A percentile compares a stretch with the other conserved stretches of the same genome.
These are phyloP conservation scores for Moringa oleifera DNA, from an alignment of 345 rosid species.

Conservation along the genomic window DNA sequence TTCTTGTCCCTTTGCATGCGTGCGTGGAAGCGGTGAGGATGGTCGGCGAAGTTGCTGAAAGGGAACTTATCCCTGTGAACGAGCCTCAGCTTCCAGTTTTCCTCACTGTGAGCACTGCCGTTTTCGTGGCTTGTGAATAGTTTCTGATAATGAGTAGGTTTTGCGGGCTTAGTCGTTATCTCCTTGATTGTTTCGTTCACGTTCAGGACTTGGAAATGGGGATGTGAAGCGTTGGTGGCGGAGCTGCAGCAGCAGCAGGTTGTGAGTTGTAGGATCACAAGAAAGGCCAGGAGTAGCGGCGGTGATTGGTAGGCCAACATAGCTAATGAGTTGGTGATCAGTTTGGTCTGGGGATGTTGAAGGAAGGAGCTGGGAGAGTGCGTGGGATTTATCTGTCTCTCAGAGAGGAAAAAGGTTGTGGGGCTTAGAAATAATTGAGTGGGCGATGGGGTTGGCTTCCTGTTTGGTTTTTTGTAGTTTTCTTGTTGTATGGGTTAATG, in stretches of 20 bases:
- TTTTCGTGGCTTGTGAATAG: conserved; percentile 12
- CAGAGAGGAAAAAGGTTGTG: conserved; percentile 12
- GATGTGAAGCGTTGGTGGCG: conserved; percentile 22
- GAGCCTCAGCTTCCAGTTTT: conserved; percentile 39
- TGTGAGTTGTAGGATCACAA: conserved; percentile 9
- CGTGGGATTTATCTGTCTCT: conserved; percentile 25
- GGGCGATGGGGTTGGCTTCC: background rate
- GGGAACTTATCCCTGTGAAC: conserved; percentile 60
- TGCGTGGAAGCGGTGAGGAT: conserved; percentile 46
- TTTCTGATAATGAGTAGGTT: conserved; percentile 30
- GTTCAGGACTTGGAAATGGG: conserved; percentile 47
- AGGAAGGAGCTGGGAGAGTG: background rate
- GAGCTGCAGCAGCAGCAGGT: background rate
- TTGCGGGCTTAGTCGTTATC: conserved; percentile 17
- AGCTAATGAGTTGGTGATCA: no score
- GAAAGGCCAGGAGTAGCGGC: background rate
- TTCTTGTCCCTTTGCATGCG: conserved; percentile 60
- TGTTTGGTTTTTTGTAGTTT: no score
- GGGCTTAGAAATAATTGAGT: conserved; percentile 29
- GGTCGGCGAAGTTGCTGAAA: conserved; percentile 25
- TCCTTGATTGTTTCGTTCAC: conserved; percentile 29
- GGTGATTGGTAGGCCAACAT: conserved; percentile 18
- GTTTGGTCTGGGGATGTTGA: no score
- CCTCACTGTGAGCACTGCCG: background rate
- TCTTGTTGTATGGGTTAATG: no score